phyloP scores from a whole-genome alignment of 2,329 filamentous ascomycete species.

The Diaporthe sp. region DNA sequence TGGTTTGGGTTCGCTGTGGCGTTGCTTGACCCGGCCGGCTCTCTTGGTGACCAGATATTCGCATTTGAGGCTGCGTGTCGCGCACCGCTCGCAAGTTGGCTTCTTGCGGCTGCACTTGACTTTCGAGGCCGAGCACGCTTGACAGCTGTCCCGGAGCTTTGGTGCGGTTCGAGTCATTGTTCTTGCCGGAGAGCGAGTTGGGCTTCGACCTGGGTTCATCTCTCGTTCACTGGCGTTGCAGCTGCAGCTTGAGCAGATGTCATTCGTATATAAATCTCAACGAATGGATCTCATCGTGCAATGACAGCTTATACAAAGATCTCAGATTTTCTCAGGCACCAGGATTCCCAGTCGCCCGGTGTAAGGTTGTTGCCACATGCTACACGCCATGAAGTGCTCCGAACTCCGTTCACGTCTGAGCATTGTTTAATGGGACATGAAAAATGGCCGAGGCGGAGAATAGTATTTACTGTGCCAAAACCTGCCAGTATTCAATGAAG shows the following conservation, averaged over 20 bases:
- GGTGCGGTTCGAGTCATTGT: constrained; percentile 11
- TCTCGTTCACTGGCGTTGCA: not conserved
- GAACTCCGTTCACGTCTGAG: constrained; percentile 3
- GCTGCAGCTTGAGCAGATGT: not conserved
- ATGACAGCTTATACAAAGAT: not conserved
- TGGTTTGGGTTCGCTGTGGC: not conserved
- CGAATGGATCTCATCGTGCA: not conserved
- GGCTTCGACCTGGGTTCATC: not conserved
- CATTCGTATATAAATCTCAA: not conserved
- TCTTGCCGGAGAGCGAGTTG: not conserved
- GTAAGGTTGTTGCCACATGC: not conserved
- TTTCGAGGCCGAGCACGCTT: constrained; percentile 53
- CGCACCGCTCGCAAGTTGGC: constrained; percentile 53
- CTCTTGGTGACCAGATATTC: constrained; percentile 50
- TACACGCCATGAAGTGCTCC: not conserved
- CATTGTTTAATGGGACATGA: not conserved
- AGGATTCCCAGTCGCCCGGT: not conserved
- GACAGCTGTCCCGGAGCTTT: constrained; percentile 54
- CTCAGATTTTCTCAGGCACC: not conserved
- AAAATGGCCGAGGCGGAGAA: constrained; percentile 13
- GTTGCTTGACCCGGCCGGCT: constrained; percentile 41
- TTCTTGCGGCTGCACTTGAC: constrained; percentile 53
- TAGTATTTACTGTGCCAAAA: not conserved
- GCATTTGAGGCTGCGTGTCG: constrained; percentile 49
- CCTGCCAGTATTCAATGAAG: not conserved